Base-by-base conservation (phyloP, 805 yeast genomes). In the Candida gorgasii region DNA sequence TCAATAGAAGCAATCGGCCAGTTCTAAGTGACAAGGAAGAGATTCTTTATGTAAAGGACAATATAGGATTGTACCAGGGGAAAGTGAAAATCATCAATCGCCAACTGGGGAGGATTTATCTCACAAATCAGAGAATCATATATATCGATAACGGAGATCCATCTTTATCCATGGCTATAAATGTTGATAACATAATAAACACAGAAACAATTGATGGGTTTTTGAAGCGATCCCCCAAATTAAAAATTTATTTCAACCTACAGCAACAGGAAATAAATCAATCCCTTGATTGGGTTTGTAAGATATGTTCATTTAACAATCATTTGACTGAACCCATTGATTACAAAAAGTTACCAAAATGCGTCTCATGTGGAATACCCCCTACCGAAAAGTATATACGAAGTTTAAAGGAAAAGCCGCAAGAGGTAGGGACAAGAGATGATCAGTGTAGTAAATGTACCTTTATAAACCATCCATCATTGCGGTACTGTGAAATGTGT, bases 401-500 rank as follows among this genome's bases (percentile, higher is more conserved):
- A 28, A 24, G 27, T 17, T 24, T 40, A 24, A 16, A 26, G 13
- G 39, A 36, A 11, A 11, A 20, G 9, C 35, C 22, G 4, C 16
- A 19, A 8, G 20, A 35, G 16, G 17, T 14, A 22, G 16, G 15
- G 4, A 19, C 5, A 15, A 18, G 49, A 37, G 50, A 46, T 17
- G 69, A 69, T 26, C 72, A 66, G 46, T 78, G 84, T 46, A 72
- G 75, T 0, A 63, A 60, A 37, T 87, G 95, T 52, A 87, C 98
- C 0, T 92, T 89, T 54, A 65, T 79, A 9, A 93, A 92, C 58
- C 96, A 90, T 59, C 86, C 89, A 0, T 79, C 86, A 2, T 69
- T 92, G 71, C 62, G 72, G 27, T 73, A 71, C 48, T 92, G 99
- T 62, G 99, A 92, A 61, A 75, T 93, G 57, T 92, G 98, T 65